Conservation (phyloP, 768 basidiomycete species). For the Sporobolomyces phaffii region DNA sequence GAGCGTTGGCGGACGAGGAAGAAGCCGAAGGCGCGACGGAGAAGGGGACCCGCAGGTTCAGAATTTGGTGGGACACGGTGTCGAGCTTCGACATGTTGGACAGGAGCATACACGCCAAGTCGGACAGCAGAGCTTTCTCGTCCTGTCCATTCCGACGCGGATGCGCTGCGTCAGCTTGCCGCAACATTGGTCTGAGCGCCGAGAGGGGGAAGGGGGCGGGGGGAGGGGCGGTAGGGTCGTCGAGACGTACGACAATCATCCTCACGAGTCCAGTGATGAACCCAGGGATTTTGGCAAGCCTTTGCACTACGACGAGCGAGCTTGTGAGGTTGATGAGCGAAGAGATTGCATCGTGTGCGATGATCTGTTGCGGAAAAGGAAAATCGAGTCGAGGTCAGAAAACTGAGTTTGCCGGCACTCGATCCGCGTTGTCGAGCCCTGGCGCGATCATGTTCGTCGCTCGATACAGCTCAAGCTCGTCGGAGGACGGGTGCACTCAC, state of each 20-base stretch:
- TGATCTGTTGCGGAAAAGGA: constrained; percentile 45
- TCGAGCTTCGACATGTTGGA: constrained; percentile 84
- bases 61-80: constrained; percentile 59
- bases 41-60: constrained; percentile 62
- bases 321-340: constrained; percentile 91
- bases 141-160: too few species aligned
- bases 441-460: too few species aligned
- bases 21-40: constrained; percentile 41
- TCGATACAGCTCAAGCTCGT: too few species aligned
- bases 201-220: too few species aligned
- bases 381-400: neutral
- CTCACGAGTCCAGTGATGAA: constrained; percentile 79
- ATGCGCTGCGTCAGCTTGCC: too few species aligned
- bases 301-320: constrained; percentile 59
- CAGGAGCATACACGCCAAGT: constrained; percentile 92
- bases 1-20: neutral
- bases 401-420: neutral
- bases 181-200: too few species aligned
- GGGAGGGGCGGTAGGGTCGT: neutral
- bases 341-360: constrained; percentile 90
- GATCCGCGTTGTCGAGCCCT: too few species aligned
- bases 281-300: constrained; percentile 58
- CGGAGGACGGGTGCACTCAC: neutral
- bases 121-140: constrained; percentile 81
- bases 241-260: constrained; percentile 70